Conservation (phyloP, 1,284 basidiomycete genomes). For the Schizophyllum amplum region DNA sequence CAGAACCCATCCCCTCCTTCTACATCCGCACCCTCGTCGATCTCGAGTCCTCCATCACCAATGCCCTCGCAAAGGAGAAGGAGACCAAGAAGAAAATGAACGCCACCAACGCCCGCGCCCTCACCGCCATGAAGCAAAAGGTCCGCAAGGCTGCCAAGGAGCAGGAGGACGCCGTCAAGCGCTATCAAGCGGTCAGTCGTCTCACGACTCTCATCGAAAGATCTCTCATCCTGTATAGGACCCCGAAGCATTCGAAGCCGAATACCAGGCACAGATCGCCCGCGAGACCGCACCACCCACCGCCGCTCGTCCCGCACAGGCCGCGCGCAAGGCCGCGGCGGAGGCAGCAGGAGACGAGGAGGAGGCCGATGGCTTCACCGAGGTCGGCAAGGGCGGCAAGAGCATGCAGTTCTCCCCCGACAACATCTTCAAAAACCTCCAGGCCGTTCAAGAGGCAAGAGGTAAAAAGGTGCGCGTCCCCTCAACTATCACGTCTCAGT, state of each 20-base stretch:
- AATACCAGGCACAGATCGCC: constrained; percentile 49
- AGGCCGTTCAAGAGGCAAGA: constrained; percentile 88
- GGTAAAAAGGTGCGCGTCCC: constrained; percentile 77
- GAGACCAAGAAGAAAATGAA: constrained; percentile 96
- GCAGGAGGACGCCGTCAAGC: constrained; percentile 75
- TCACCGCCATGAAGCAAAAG: constrained; percentile 97
- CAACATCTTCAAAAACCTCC: constrained; percentile 88
- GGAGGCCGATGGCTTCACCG: constrained; percentile 75
- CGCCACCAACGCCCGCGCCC: constrained; percentile 86
- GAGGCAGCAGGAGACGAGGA: constrained; percentile 42
- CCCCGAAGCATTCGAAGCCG: constrained; percentile 81
- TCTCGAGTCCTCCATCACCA: constrained; percentile 74
- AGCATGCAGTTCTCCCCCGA: constrained; percentile 81
- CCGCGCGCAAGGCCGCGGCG: constrained; percentile 9
- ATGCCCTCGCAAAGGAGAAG: constrained; percentile 79
- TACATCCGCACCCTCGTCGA: constrained; percentile 75
- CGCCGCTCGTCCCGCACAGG: constrained; percentile 9
- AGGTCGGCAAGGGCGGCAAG: constrained; percentile 89
- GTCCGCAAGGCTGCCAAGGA: constrained; percentile 90
- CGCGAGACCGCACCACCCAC: constrained; percentile 39
- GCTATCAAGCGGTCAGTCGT: constrained; percentile 74
- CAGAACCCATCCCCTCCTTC: constrained; percentile 83
- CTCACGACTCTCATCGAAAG: constrained; percentile 4
- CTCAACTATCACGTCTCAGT: not conserved
- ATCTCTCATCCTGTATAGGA: constrained; percentile 43